Base-by-base conservation (phyloP, 345 rosid species). In the Combretum micranthum region DNA sequence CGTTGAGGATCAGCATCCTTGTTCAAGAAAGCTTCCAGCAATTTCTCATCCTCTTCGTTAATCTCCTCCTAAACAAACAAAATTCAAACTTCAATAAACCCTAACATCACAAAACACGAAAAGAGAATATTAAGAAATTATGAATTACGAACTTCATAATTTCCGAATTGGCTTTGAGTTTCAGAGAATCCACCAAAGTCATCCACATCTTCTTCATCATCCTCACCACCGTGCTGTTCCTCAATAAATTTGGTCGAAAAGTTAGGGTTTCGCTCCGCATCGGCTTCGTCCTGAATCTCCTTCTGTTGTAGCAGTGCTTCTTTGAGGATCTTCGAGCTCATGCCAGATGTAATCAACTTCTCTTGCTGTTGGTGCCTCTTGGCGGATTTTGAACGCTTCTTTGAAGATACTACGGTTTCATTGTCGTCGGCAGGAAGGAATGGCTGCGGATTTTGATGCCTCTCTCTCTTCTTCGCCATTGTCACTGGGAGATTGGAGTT, bases 251-350 rank as follows among this genome's bases (percentile, higher is more conserved):
- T 59, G 45, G 83, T 74, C 4, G 69, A 79, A 15, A 51, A 62
- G 57, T 22, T 52, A 15, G 62, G 76, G 52, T 72, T 73, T 25
- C 55, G 63, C 23, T 57, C 70, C 61, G 69, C 83, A 0, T 65
- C 80, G 17, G 68, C 86, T 65, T 83, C 97, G 42, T 84, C 89
- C 44, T 70, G 77, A 48, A 88, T 62, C 72, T 93, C 99, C 73
- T 71, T 87, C 71, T 83, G 97, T 69, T 89, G 99, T 44, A 80
- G 68, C 65, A 87, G 70, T 0, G 97, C 97, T 69, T 76, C 86
- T 65, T 87, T 93, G 74, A 93, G 57, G 52, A 93, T 93, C 75
- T 86, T 89, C 13, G 86, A 75, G 72, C 89, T 93, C 54, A 86
- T 80, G 45, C 83, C 80, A 21, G 88, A 72, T 0, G 86, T 79